Evolutionary conservation across 495 filamentous ascomycete species (phyloP).

Genomic region (Hypomontagnella submonticulosa): DNA sequence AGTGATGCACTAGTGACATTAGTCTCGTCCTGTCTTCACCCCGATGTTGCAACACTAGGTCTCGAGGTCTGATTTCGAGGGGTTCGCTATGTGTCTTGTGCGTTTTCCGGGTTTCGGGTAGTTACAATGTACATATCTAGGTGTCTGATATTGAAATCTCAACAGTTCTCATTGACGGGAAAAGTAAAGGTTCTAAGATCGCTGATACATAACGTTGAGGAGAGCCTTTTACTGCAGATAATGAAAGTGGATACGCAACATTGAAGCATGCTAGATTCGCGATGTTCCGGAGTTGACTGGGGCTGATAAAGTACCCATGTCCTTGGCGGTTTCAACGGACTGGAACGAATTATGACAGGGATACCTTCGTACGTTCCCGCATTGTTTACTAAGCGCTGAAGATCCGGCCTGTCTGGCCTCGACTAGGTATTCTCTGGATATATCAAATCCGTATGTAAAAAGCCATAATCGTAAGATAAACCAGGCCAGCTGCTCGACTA

Average conservation of each 20-base stretch:
- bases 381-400: conserved; percentile 19
- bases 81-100: conserved; percentile 37
- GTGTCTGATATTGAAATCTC: conserved; percentile 6
- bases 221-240: neutral
- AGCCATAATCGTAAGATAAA: neutral
- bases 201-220: neutral
- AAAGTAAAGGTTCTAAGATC: conserved; percentile 8
- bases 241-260: conserved; percentile 5
- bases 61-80: conserved; percentile 18
- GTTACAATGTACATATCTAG: too few relatives aligned
- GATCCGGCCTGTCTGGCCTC: conserved; percentile 26
- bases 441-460: neutral
- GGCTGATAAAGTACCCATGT: conserved; percentile 19
- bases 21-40: conserved; percentile 5
- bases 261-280: conserved; percentile 22
- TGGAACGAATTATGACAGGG: conserved; percentile 14
- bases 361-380: conserved; percentile 21
- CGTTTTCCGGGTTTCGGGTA: conserved; percentile 25
- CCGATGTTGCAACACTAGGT: conserved; percentile 5
- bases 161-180: conserved; percentile 1
- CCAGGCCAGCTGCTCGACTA: too few relatives aligned
- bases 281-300: conserved; percentile 22
- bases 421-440: neutral
- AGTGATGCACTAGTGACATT: conserved; percentile 7
- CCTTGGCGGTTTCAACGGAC: conserved; percentile 43